Base-by-base conservation (phyloP, 2,329 filamentous ascomycete genomes). In the Blastomyces silverae region DNA sequence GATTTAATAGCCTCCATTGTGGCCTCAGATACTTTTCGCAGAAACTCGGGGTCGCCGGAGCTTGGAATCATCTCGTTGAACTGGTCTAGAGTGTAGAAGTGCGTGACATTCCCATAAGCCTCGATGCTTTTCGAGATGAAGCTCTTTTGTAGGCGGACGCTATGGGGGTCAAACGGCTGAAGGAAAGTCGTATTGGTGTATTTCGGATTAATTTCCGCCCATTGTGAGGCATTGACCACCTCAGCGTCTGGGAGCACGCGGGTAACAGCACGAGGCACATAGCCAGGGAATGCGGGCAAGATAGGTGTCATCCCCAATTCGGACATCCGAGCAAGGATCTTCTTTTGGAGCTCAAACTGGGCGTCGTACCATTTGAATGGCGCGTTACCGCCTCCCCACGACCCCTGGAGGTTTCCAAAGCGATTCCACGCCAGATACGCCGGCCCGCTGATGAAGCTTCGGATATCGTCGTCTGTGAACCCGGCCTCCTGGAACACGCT, bases 61-160 rank as follows among this genome's bases (percentile, higher is more conserved):
- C 72, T 77, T 0, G 82, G 81, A 34, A 77, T 70, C 65, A 82
- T 82, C 70, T 84, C 82, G 64, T 83, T 83, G 71, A 81, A 83
- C 67, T 83, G 82, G 66, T 83, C 82, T 8, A 83, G 74, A 0
- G 81, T 81, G 67, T 82, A 84, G 64, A 82, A 76, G 56, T 76
- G 73, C 5, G 77, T 80, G 50, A 83, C 75, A 65, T 82, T 80
- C 1, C 82, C 81, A 68, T 81, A 83, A 8, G 76, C 76, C 5
- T 73, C 73, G 8, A 73, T 73, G 69, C 83, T 81, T 66, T 82
- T 82, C 5, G 66, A 63, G 20, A 84, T 77, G 62, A 83, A 82
- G 22, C 73, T 77, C 46, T 75, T 73, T 67, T 84, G 81, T 7
- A 83, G 68, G 48, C 75, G 67, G 0, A 76, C 69, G 66, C 80